phyloP scores from a whole-genome alignment of 148 eudicot species.

The Rhododendron vialii region DNA sequence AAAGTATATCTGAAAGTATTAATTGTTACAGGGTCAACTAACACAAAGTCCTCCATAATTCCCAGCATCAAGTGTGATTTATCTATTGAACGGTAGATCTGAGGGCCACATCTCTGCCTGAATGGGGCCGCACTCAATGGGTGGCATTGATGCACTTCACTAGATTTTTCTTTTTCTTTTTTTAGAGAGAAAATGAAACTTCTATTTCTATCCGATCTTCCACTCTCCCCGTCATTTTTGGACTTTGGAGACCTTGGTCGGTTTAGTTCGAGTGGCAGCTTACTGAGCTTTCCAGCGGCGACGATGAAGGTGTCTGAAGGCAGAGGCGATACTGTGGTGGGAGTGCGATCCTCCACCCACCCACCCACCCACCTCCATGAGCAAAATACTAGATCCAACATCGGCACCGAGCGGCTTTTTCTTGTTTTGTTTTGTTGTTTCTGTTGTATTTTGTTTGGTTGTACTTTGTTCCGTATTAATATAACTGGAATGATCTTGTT shows the following conservation, averaged over 20 bases:
- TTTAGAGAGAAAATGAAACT: background rate
- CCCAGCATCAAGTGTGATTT: background rate
- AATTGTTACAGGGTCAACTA: background rate
- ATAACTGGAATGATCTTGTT: background rate
- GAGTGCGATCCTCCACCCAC: too few relatives aligned
- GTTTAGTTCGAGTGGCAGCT: too few relatives aligned
- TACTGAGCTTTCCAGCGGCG: too few relatives aligned
- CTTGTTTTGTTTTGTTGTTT: too few relatives aligned
- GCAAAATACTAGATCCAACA: too few relatives aligned
- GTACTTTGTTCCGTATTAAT: too few relatives aligned
- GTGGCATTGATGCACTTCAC: background rate
- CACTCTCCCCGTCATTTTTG: background rate
- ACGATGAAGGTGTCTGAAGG: too few relatives aligned
- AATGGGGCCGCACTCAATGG: background rate
- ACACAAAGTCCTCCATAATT: background rate
- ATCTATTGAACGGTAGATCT: background rate
- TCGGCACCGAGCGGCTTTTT: too few relatives aligned
- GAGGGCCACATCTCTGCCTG: background rate
- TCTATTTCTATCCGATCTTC: background rate
- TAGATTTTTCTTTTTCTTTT: background rate
- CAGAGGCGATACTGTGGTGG: too few relatives aligned
- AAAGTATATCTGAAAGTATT: background rate
- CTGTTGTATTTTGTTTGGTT: too few relatives aligned
- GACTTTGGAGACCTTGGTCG: background rate
- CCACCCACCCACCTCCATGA: too few relatives aligned